Base-by-base conservation (phyloP, 2,329 filamentous ascomycete genomes). In the Aspergillus versicolor region DNA sequence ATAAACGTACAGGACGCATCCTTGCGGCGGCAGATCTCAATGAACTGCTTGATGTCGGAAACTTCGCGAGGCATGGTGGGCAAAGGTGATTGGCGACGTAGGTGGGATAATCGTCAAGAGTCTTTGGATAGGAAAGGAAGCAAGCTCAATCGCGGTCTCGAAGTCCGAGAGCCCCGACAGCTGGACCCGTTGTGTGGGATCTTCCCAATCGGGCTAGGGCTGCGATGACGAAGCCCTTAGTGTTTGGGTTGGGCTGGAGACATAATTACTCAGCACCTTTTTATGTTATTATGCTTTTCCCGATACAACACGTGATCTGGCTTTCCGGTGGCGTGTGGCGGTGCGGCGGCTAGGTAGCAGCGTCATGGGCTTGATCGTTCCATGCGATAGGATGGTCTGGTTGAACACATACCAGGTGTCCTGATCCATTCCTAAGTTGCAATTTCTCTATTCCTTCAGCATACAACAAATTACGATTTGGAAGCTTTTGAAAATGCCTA, bases 11-110 rank as follows among this genome's bases (percentile, higher is more conserved):
- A 96, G 79, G 90, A 95, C 79, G 94, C 94, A 88, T 99, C 95
- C 86, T 96, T 96, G 81, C 94, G 90, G 82, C 93, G 90, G 88
- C 91, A 96, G 87, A 99, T 96, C 89, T 97, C 94, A 81, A 99
- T 96, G 91, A 99, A 99, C 87, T 96, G 79, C 79, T 99, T 97
- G 87, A 97, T 97, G 80, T 97, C 94, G 78, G 88, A 90, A 81
- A 97, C 89, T 90, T 97, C 92, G 77, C 87, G 86, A 88, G 94
- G 93, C 94, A 99, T 99, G 81, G 83, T 96, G 90, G 81, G 82
- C 81, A 83, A 78, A 54, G 46, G 52, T 58, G 42, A 43, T 58
- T 61, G 53, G 57, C 51, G 64, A 61, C 55, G 45, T 59, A 55
- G 53, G 41, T 53, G 45, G 40, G 52, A 52, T 57, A 45, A 49